Evolutionary conservation across 108 stramenopile genomes (phyloP).

Genomic region (Aurantiochytrium sp.): DNA sequence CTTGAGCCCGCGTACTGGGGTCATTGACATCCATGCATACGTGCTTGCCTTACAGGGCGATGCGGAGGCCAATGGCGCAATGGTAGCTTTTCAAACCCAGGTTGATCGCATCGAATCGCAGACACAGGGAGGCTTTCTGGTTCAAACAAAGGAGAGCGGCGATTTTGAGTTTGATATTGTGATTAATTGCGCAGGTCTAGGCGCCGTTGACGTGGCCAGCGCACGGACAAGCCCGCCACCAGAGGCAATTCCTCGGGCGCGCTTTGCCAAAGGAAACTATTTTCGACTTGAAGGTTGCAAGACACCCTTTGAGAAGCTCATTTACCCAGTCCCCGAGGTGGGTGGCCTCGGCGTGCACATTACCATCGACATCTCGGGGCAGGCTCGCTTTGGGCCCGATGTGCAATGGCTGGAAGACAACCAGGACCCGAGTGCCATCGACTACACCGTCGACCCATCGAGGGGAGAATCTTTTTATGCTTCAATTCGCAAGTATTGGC

Average conservation of each 20-base stretch:
- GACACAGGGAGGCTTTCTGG: background rate
- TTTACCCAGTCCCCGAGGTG: slow-evolving; percentile 44
- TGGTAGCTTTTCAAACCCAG: slow-evolving; percentile 20
- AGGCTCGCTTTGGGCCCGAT: slow-evolving; percentile 46
- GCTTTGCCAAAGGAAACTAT: slow-evolving; percentile 45
- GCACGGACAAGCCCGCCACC: background rate
- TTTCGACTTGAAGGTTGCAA: slow-evolving; percentile 31
- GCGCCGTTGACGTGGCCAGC: slow-evolving; percentile 19
- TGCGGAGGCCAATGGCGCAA: slow-evolving; percentile 27
- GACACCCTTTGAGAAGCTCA: slow-evolving; percentile 32
- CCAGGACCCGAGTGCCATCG: background rate
- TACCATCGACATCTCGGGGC: slow-evolving; percentile 36
- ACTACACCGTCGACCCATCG: slow-evolving; percentile 32
- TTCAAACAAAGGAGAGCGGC: slow-evolving; percentile 19
- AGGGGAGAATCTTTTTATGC: background rate
- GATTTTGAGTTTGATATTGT: slow-evolving; percentile 24
- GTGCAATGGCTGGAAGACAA: slow-evolving; percentile 30
- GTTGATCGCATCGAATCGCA: background rate
- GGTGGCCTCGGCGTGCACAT: slow-evolving; percentile 46
- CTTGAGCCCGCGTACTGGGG: slow-evolving; percentile 35
- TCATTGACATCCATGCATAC: slow-evolving; percentile 35
- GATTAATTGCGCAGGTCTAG: slow-evolving; percentile 35
- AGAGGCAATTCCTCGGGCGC: background rate
- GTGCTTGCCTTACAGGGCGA: slow-evolving; percentile 35
- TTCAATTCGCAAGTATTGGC: slow-evolving; percentile 23